phyloP scores from a whole-genome alignment of 2,329 filamentous ascomycete species.

The Talaromyces piceae region DNA sequence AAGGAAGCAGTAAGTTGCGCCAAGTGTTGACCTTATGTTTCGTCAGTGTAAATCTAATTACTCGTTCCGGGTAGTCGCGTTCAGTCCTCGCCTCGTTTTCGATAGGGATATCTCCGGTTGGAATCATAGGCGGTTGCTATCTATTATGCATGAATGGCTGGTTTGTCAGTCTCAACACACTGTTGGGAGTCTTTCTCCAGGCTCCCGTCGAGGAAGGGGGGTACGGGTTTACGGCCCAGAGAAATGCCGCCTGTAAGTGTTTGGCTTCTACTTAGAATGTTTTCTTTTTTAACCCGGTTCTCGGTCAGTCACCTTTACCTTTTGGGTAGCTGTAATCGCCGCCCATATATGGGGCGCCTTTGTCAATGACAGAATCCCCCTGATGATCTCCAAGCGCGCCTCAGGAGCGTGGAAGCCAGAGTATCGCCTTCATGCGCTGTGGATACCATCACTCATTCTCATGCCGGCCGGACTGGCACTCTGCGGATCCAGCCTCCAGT shows the following conservation, averaged over 20 bases:
- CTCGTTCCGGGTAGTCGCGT: neutral
- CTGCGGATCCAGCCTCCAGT: slow-evolving; percentile 3
- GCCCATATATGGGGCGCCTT: slow-evolving; percentile 7
- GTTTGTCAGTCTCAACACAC: slow-evolving; percentile 11
- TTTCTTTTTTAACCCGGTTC: too few relatives aligned
- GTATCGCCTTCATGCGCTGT: slow-evolving; percentile 8
- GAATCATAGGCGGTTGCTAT: slow-evolving; percentile 2
- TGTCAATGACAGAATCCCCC: slow-evolving; percentile 9
- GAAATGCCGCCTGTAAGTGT: slow-evolving; percentile 8
- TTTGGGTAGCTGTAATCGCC: slow-evolving; percentile 8
- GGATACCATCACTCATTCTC: slow-evolving; percentile 5
- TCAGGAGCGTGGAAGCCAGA: slow-evolving; percentile 10
- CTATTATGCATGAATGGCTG: slow-evolving; percentile 2
- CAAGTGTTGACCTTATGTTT: neutral
- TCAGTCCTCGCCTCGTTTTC: slow-evolving; percentile 5
- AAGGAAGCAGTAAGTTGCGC: slow-evolving; percentile 7
- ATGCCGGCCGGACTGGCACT: slow-evolving; percentile 6
- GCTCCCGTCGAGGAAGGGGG: slow-evolving; percentile 1
- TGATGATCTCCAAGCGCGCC: slow-evolving; percentile 1
- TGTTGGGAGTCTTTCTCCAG: slow-evolving; percentile 8
- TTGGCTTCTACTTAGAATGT: neutral
- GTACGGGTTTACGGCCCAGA: slow-evolving; percentile 7
- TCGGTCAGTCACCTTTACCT: slow-evolving; percentile 8
- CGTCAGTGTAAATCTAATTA: neutral
- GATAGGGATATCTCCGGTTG: slow-evolving; percentile 8